These are phyloP conservation scores for Yamadazyma trypodendri DNA, from an alignment of 1,139 yeast genomes.

Conservation along the genomic window DNA sequence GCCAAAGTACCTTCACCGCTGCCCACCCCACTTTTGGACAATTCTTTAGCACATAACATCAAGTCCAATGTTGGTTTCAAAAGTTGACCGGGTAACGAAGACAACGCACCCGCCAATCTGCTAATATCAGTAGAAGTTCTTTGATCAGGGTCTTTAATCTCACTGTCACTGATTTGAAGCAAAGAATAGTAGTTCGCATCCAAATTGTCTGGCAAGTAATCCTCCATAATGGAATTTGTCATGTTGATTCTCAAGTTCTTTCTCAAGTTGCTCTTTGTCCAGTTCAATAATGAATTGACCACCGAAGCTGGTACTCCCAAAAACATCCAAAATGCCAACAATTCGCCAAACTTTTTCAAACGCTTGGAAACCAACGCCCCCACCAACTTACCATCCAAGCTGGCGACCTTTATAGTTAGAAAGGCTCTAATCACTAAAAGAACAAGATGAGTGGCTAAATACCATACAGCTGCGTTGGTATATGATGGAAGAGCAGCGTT, in stretches of 20 bases:
- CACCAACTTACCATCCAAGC: constrained; percentile 81
- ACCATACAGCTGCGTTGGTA: constrained; percentile 33
- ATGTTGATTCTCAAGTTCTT: constrained; percentile 64
- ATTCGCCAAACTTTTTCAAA: constrained; percentile 60
- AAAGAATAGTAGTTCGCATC: constrained; percentile 47
- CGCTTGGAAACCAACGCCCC: constrained; percentile 76
- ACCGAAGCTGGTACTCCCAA: constrained; percentile 86
- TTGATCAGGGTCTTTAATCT: constrained; percentile 76
- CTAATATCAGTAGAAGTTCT: constrained; percentile 78
- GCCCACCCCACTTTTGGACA: constrained; percentile 72
- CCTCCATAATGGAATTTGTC: constrained; percentile 61
- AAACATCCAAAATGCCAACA: constrained; percentile 76
- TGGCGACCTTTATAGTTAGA: constrained; percentile 79
- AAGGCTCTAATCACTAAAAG: constrained; percentile 69
- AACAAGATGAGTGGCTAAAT: constrained; percentile 55
- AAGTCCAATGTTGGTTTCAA: constrained; percentile 84
- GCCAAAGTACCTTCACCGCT: constrained; percentile 84
- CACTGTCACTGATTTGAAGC: constrained; percentile 55
- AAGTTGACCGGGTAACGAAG: constrained; percentile 81
- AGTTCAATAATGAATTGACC: constrained; percentile 71
- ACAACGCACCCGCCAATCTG: constrained; percentile 67
- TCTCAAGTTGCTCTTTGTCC: constrained; percentile 69
- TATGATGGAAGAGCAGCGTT: constrained; percentile 41
- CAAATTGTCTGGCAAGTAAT: constrained; percentile 63
- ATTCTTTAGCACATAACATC: constrained; percentile 76